Percentiles rank a stretch among this genome's conserved stretches.
These are phyloP conservation scores for Phytophthora constricta DNA, from an alignment of 352 stramenopile species.

Conservation along the genomic window DNA sequence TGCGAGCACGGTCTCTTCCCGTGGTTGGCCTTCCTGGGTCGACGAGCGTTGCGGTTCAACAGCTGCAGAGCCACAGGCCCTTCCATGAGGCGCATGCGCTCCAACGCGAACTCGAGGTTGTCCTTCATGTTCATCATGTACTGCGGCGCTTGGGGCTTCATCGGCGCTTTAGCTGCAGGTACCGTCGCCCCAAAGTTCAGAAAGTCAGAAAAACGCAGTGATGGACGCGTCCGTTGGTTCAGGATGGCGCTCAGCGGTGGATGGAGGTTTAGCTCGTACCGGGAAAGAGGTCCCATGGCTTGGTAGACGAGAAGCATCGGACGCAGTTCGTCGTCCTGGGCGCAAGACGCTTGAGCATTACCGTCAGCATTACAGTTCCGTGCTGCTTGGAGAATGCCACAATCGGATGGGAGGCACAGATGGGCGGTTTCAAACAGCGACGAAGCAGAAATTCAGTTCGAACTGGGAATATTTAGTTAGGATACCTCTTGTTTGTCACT, in stretches of 20 bases:
- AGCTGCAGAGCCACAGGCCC: slow-evolving; percentile 49
- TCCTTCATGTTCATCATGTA: slow-evolving; percentile 66
- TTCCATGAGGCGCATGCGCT: slow-evolving; percentile 56
- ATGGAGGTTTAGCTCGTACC: slow-evolving; percentile 34
- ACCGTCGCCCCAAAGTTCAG: slow-evolving; percentile 5
- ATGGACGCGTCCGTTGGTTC: background rate
- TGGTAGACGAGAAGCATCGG: slow-evolving; percentile 41
- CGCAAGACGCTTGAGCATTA: slow-evolving; percentile 29
- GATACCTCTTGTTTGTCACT: no score
- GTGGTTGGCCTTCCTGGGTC: slow-evolving; percentile 57
- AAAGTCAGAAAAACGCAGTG: slow-evolving; percentile 5
- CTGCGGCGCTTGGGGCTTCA: slow-evolving; percentile 34
- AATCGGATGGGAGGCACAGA: slow-evolving; percentile 18
- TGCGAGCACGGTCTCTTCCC: slow-evolving; percentile 64
- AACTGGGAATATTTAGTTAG: background rate
- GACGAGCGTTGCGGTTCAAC: slow-evolving; percentile 52
- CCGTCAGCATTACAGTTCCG: slow-evolving; percentile 19
- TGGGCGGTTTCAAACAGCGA: slow-evolving; percentile 8
- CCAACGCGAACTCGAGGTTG: slow-evolving; percentile 62
- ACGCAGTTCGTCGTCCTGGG: background rate
- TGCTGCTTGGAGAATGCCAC: slow-evolving; percentile 4
- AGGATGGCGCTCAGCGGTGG: no score
- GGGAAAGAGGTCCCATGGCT: slow-evolving; percentile 59
- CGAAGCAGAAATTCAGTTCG: slow-evolving; percentile 15
- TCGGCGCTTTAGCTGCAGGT: slow-evolving; percentile 20